Evolutionary conservation across 331 rosid species (phyloP).

Genomic region (Malus hybrid): DNA sequence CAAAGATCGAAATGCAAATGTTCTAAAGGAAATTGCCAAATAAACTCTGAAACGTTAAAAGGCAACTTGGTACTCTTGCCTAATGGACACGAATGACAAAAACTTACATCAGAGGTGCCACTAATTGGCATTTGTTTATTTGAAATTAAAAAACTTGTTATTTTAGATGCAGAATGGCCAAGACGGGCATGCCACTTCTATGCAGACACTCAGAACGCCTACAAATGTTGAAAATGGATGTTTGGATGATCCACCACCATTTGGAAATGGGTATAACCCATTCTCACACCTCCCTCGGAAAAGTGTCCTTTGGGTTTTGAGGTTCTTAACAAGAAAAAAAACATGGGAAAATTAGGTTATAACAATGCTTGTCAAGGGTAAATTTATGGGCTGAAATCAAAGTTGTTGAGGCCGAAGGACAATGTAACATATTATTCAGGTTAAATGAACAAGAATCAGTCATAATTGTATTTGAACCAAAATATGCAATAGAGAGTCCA

Average conservation of each 20-base stretch:
- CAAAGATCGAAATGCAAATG: too few species aligned
- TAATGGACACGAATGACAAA: too few species aligned
- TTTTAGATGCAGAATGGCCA: neutral
- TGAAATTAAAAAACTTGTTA: too few species aligned
- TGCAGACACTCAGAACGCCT: neutral
- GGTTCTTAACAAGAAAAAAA: neutral
- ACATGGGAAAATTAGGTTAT: too few species aligned
- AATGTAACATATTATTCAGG: neutral
- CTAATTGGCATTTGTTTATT: too few species aligned
- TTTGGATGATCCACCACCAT: neutral
- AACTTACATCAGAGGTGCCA: too few species aligned
- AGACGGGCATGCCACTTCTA: neutral
- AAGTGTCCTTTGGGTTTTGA: accelerated
- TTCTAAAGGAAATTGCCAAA: too few species aligned
- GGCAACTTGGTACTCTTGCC: too few species aligned
- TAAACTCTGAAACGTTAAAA: too few species aligned
- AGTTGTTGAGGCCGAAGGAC: neutral
- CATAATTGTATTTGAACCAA: neutral
- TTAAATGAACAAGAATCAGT: too few species aligned
- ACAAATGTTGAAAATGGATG: neutral
- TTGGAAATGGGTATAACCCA: neutral
- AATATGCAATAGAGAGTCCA: neutral
- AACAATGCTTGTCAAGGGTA: neutral
- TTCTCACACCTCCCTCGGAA: neutral
- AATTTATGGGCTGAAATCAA: neutral